Conservation (phyloP, 2,329 filamentous ascomycete species). For the Aspergillus terreus region DNA sequence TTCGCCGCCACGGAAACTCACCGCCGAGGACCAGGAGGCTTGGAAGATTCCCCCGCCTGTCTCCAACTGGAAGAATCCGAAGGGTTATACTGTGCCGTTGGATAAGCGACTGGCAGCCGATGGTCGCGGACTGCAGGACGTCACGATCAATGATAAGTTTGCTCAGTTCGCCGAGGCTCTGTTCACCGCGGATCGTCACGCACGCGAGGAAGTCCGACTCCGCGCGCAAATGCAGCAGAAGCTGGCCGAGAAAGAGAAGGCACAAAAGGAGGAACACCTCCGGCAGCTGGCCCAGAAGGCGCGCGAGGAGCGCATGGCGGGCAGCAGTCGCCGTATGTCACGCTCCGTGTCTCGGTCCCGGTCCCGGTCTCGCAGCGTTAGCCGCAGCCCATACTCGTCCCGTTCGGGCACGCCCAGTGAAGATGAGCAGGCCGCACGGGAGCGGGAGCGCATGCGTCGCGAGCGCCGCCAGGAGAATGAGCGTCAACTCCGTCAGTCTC, state of each 20-base stretch:
- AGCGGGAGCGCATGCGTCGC: constrained; percentile 71
- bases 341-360: constrained; percentile 37
- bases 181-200: constrained; percentile 90
- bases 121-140: constrained; percentile 84
- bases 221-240: constrained; percentile 93
- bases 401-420: constrained; percentile 48
- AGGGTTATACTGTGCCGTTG: constrained; percentile 92
- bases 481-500: constrained; percentile 83
- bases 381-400: constrained; percentile 42
- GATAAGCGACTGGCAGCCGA: constrained; percentile 95
- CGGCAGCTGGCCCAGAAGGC: constrained; percentile 86
- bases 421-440: constrained; percentile 68
- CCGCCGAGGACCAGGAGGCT: constrained; percentile 92
- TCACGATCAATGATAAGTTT: constrained; percentile 98
- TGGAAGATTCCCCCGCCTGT: constrained; percentile 91
- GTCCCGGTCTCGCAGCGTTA: constrained; percentile 44
- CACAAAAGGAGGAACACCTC: constrained; percentile 87
- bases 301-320: constrained; percentile 65
- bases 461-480: constrained; percentile 81
- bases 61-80: constrained; percentile 99
- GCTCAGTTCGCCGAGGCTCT: constrained; percentile 92
- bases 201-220: constrained; percentile 90
- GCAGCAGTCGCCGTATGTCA: constrained; percentile 42
- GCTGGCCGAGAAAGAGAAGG: constrained; percentile 92
- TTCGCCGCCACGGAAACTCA: constrained; percentile 89